phyloP scores from a whole-genome alignment of 1,284 basidiomycete species.

The Tranzscheliella williamsii region DNA sequence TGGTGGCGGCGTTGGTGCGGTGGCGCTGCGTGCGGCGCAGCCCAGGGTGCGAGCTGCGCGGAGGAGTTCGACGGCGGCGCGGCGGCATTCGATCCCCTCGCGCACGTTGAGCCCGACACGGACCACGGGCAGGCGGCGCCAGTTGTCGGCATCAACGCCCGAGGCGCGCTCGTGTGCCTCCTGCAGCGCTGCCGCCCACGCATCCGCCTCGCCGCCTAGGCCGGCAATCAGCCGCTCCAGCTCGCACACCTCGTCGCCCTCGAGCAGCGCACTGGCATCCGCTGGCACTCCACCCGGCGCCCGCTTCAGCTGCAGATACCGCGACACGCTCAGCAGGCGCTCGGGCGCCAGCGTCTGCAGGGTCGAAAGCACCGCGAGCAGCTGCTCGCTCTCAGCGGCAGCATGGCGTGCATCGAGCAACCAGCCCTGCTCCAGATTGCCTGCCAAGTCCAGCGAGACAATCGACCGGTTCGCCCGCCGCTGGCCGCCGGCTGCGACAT shows the following conservation, averaged over 20 bases:
- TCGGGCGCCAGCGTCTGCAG: no score
- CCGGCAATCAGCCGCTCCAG: background rate
- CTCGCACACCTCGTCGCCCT: conserved; percentile 17
- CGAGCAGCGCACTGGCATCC: no score
- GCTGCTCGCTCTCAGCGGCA: no score
- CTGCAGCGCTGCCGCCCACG: background rate
- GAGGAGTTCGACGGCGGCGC: conserved; percentile 5
- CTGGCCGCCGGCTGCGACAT: no score
- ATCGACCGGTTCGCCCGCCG: no score
- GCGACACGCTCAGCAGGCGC: no score
- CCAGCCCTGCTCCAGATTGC: no score
- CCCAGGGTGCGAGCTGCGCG: conserved; percentile 11
- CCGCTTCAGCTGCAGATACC: no score
- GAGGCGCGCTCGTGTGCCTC: background rate
- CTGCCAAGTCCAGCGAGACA: no score
- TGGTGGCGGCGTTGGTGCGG: background rate
- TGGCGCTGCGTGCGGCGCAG: background rate
- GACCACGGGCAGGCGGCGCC: background rate
- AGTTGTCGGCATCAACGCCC: background rate
- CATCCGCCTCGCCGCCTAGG: background rate
- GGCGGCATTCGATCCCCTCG: background rate
- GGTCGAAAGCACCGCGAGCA: no score
- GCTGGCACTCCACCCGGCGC: no score
- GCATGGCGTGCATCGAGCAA: no score
- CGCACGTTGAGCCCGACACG: background rate